Evolutionary conservation across 2,329 filamentous ascomycete genomes (phyloP).

Genomic region (Colletotrichum tanaceti): DNA sequence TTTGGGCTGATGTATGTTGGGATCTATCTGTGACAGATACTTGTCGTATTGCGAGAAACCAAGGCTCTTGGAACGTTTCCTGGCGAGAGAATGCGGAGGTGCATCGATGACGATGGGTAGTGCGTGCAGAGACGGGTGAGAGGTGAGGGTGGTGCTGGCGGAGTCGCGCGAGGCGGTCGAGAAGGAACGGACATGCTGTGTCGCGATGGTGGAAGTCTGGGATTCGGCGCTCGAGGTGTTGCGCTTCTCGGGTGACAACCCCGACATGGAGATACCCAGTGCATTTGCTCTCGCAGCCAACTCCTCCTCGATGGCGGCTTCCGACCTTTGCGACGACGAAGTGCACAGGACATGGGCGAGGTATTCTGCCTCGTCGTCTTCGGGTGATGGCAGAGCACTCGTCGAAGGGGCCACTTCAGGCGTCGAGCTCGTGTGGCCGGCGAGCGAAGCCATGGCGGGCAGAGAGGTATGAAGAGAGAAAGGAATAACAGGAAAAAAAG

Average conservation of each 20-base stretch:
- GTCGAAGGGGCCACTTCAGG: conserved; percentile 25
- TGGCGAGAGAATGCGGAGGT: conserved; percentile 39
- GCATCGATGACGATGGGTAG: conserved; percentile 42
- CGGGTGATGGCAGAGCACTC: conserved; percentile 43
- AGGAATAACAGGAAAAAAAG: not conserved
- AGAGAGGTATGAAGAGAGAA: conserved; percentile 10
- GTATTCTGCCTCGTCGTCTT: conserved; percentile 56
- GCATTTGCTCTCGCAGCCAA: conserved; percentile 50
- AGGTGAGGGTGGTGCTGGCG: conserved; percentile 55
- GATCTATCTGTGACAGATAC: conserved; percentile 60
- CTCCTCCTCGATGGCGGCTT: conserved; percentile 53
- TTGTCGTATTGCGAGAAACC: conserved; percentile 65
- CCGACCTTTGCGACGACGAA: conserved; percentile 48
- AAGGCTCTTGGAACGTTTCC: conserved; percentile 50
- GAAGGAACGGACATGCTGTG: conserved; percentile 56
- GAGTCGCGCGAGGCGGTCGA: conserved; percentile 57
- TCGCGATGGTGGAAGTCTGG: conserved; percentile 53
- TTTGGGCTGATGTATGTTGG: conserved; percentile 57
- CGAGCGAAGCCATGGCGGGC: conserved; percentile 38
- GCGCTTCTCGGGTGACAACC: conserved; percentile 50
- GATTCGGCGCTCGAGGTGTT: conserved; percentile 57
- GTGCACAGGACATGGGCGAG: conserved; percentile 54
- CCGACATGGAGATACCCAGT: conserved; percentile 51
- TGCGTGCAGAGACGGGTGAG: conserved; percentile 56
- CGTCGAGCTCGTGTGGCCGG: conserved; percentile 34